Evolutionary conservation across 1,284 basidiomycete species (phyloP), one percentile per base, ranked within the genome.

Genomic region (Tilletia walkeri): DNA sequence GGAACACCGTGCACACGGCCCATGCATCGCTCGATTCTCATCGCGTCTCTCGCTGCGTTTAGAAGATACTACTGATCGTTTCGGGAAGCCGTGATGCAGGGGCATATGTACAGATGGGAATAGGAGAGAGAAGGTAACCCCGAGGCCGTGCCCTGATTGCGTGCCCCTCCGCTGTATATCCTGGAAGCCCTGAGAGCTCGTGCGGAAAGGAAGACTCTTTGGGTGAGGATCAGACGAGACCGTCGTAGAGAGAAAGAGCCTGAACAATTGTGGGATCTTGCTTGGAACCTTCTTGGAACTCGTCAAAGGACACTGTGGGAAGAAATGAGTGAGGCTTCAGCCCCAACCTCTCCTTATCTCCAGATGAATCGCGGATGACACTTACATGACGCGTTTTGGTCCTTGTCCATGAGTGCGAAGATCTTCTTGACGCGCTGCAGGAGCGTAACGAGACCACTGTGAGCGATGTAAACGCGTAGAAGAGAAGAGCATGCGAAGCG

Each of bases 221-320:
- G 50, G 18, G n/a, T 9, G 14, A 7, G 41, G 9, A 14, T 24
- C 45, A 66, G 9, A 66, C 65, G 24, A 63, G 50, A 18, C 80
- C 80, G 49, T 81, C 80, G 73, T 81, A 81, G 14, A 81, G 75
- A 30, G 75, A 77, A 18, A 82, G 72, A 1, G 81, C 81, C 72
- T 82, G 81, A 12, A 82, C 80, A 45, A 82, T 82, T 7, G 80
- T 82, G 3, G 81, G 81, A 63, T 82, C 81, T 67, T 80, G 78
- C 72, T 83, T 83, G 54, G 81, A 82, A 30, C 82, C 82, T 69
- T 80, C 82, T 61, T 82, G 76, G 73, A 83, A 83, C 69, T 83
- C 82, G 50, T 83, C 82, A 56, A 83, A 83, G 0, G 79, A 78
- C 56, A 83, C 76, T 80, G 74, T 39, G 1, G 14, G 18, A 24